Conservation (phyloP, 352 stramenopile genomes). For the Phytopythium montanum region DNA sequence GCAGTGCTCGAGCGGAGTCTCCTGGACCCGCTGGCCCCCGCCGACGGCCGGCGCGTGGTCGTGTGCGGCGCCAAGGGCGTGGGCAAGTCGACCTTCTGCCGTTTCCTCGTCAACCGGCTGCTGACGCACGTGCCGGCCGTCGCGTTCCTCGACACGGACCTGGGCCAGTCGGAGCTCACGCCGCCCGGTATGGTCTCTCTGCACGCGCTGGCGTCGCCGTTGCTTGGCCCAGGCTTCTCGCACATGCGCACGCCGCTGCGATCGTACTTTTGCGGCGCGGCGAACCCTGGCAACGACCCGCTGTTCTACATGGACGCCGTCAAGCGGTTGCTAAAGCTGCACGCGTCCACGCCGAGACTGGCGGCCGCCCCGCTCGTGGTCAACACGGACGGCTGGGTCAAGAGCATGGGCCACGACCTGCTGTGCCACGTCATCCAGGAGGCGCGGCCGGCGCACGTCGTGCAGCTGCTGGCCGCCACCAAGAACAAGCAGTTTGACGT, state of each 20-base stretch:
- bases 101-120: constrained; percentile 92
- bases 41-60: constrained; percentile 58
- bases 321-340: constrained; percentile 62
- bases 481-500: constrained; percentile 87
- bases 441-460: constrained; percentile 86
- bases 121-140: constrained; percentile 71
- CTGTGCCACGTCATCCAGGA: constrained; percentile 89
- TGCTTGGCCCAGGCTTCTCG: constrained; percentile 91
- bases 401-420: constrained; percentile 95
- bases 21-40: constrained; percentile 3
- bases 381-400: constrained; percentile 98
- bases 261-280: constrained; percentile 71
- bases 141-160: constrained; percentile 94
- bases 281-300: constrained; percentile 73
- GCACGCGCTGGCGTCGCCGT: constrained; percentile 79
- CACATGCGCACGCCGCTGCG: constrained; percentile 84
- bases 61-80: constrained; percentile 95
- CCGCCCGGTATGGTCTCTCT: constrained; percentile 92
- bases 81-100: constrained; percentile 95
- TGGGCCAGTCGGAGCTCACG: constrained; percentile 94
- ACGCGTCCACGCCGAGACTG: constrained; percentile 42
- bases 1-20: constrained; percentile 41
- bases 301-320: constrained; percentile 74
- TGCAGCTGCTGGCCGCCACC: constrained; percentile 91
- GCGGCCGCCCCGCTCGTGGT: constrained; percentile 87